phyloP scores from a whole-genome alignment of 2,329 filamentous ascomycete genomes.

The Trichoderma gracile region DNA sequence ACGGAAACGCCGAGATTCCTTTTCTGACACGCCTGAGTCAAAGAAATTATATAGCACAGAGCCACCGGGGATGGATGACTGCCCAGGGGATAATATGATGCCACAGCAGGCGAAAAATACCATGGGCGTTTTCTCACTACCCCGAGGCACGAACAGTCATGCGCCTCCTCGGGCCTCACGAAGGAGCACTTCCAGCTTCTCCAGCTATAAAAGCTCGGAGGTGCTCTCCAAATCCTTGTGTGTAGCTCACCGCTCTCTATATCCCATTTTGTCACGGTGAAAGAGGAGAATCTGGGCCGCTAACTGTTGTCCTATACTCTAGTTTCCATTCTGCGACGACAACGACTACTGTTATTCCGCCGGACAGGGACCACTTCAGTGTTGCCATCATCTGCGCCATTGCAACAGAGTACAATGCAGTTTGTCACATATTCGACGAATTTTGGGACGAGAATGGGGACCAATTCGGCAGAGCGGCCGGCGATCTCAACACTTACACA shows the following conservation, averaged over 20 bases:
- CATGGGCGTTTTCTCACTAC: background rate
- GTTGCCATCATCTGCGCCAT: slow-evolving; percentile 27
- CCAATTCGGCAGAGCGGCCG: slow-evolving; percentile 19
- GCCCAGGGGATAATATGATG: background rate
- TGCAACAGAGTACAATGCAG: slow-evolving; percentile 23
- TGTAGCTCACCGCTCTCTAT: background rate
- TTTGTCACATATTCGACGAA: slow-evolving; percentile 26
- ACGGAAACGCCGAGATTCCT: slow-evolving; percentile 7
- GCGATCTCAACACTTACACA: slow-evolving; percentile 29
- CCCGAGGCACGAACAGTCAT: background rate
- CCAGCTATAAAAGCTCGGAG: background rate
- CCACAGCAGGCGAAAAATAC: background rate
- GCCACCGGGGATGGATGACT: background rate
- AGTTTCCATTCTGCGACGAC: background rate
- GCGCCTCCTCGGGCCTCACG: background rate
- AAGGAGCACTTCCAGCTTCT: background rate
- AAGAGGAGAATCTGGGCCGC: too few relatives aligned
- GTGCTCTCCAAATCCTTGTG: background rate
- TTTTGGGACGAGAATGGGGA: slow-evolving; percentile 26
- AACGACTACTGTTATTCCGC: background rate
- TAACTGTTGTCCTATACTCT: background rate
- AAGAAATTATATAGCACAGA: background rate
- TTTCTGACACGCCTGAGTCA: background rate
- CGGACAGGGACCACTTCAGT: slow-evolving; percentile 16
- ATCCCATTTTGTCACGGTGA: background rate